A percentile compares a stretch with the other conserved stretches of the same genome.
Evolutionary conservation across 1,139 yeast genomes (phyloP).

Genomic region (Hemisphaericaspora xylofermentans): DNA sequence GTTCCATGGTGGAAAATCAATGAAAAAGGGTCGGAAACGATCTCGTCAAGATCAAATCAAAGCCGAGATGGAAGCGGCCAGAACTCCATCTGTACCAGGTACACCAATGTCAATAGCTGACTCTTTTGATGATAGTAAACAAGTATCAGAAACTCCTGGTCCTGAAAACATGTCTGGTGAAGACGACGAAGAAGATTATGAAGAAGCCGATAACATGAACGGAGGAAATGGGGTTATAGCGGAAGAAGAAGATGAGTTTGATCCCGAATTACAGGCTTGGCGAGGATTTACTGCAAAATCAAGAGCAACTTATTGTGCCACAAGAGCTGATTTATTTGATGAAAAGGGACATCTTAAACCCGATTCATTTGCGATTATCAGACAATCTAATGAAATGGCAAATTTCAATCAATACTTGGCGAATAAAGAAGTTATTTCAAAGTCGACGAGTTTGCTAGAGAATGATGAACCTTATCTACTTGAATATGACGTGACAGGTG

Average conservation of each 20-base stretch:
- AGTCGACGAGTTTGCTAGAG: conserved; percentile 48
- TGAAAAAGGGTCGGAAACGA: conserved; percentile 45
- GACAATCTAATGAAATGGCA: conserved; percentile 61
- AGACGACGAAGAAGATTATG: conserved; percentile 22
- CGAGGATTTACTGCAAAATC: conserved; percentile 75
- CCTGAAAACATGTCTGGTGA: conserved; percentile 9
- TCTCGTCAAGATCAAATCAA: conserved; percentile 39
- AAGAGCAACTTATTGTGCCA: conserved; percentile 71
- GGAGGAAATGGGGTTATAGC: conserved; percentile 27
- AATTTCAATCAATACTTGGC: conserved; percentile 50
- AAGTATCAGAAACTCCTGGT: conserved; percentile 16
- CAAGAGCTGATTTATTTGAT: conserved; percentile 65
- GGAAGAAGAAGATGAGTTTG: conserved; percentile 57
- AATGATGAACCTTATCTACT: conserved; percentile 68
- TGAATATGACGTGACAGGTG: conserved; percentile 84
- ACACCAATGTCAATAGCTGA: conserved; percentile 13
- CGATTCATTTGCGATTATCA: conserved; percentile 66
- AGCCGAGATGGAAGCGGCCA: conserved; percentile 20
- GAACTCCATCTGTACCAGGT: conserved; percentile 13
- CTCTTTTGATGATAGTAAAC: conserved; percentile 9
- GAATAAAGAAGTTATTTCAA: conserved; percentile 41
- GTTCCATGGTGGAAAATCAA: conserved; percentile 32
- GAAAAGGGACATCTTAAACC: conserved; percentile 55
- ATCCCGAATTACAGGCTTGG: conserved; percentile 78
- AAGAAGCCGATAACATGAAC: conserved; percentile 11